Conservation (phyloP, 2,329 filamentous ascomycete species). For the Mariannaea sp. region DNA sequence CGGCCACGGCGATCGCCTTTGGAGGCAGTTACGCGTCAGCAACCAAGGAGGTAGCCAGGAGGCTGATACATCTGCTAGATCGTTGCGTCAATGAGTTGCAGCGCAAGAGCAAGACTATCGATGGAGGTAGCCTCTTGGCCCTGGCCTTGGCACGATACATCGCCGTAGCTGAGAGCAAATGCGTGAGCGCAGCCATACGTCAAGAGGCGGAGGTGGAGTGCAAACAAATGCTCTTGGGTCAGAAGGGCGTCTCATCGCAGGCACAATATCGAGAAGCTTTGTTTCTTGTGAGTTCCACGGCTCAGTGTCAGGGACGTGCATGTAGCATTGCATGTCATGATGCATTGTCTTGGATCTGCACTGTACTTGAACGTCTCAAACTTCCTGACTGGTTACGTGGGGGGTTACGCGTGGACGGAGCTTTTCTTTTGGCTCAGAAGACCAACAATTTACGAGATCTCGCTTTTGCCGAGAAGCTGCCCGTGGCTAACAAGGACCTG, state of each 20-base stretch:
- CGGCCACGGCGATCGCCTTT: constrained; percentile 33
- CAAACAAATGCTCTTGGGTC: constrained; percentile 23
- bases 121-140: constrained; percentile 30
- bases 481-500: constrained; percentile 15
- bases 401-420: constrained; percentile 51
- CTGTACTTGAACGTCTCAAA: constrained; percentile 44
- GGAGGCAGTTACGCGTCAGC: constrained; percentile 10
- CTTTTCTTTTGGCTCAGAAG: constrained; percentile 57
- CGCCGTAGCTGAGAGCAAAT: constrained; percentile 23
- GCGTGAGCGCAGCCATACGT: constrained; percentile 23
- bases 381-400: constrained; percentile 42
- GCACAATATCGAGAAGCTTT: constrained; percentile 39
- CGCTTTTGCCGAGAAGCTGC: constrained; percentile 56
- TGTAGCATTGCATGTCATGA: constrained; percentile 45
- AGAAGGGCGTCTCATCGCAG: constrained; percentile 21
- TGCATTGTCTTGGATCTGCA: constrained; percentile 48
- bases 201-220: constrained; percentile 31
- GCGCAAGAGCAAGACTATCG: constrained; percentile 11
- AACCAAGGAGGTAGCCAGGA: constrained; percentile 29
- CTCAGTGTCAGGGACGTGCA: constrained; percentile 53
- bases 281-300: constrained; percentile 50
- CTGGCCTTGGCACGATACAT: constrained; percentile 38
- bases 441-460: constrained; percentile 59
- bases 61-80: constrained; percentile 36
- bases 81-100: constrained; percentile 28